These are phyloP conservation scores for Talaromyces sp. DNA, from an alignment of 2,329 filamentous ascomycete genomes.

Conservation along the genomic window DNA sequence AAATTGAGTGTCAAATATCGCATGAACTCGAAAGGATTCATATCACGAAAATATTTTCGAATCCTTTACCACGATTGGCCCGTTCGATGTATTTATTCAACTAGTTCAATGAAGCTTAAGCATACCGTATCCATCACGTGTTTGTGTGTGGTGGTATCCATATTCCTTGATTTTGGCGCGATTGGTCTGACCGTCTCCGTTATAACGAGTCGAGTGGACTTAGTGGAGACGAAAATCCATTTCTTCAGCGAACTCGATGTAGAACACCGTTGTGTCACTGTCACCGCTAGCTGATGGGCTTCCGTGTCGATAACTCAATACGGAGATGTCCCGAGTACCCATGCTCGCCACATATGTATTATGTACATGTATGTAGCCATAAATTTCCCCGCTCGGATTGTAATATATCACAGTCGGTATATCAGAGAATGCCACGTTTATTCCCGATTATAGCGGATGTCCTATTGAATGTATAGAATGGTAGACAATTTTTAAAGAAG, in stretches of 20 bases:
- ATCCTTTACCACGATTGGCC: background rate
- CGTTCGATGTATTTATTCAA: background rate
- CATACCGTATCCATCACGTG: conserved; percentile 8
- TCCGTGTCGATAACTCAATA: conserved; percentile 1
- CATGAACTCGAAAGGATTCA: background rate
- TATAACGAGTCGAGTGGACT: background rate
- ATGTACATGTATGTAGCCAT: background rate
- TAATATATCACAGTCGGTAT: background rate
- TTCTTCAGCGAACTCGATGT: background rate
- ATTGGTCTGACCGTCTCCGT: background rate
- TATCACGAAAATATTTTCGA: background rate
- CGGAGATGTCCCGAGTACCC: background rate
- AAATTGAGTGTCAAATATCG: background rate
- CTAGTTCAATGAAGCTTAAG: background rate
- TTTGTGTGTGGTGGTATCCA: background rate
- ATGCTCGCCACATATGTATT: background rate
- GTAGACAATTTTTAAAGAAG: background rate
- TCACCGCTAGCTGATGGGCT: background rate
- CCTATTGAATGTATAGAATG: background rate
- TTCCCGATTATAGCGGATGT: background rate
- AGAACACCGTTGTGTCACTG: background rate
- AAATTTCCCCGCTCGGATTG: conserved; percentile 1
- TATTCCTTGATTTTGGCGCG: background rate
- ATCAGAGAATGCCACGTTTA: background rate
- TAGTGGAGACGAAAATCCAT: background rate